These are phyloP conservation scores for Gautieria morchelliformis DNA, from an alignment of 768 basidiomycete genomes.

Conservation along the genomic window DNA sequence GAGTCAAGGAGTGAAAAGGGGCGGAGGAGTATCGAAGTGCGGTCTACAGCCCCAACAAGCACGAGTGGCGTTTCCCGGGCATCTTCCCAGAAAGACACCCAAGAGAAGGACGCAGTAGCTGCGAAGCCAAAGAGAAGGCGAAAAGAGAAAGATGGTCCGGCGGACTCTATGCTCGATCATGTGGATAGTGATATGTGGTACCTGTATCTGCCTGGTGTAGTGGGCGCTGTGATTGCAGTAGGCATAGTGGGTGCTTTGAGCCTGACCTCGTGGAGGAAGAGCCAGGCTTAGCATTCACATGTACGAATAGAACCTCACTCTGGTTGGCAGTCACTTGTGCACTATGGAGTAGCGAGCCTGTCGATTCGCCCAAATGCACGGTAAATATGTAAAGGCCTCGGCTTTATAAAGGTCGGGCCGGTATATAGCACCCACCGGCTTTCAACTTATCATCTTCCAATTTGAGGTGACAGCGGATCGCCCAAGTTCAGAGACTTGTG, in stretches of 20 bases:
- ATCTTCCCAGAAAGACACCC: not conserved
- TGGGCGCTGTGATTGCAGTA: constrained; percentile 78
- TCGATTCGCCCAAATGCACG: no score
- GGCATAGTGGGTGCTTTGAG: constrained; percentile 71
- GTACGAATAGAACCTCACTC: not conserved
- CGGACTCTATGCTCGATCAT: constrained; percentile 25
- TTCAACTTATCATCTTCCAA: no score
- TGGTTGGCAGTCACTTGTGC: not conserved
- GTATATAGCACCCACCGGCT: no score
- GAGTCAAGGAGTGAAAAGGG: constrained; percentile 6
- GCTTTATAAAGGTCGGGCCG: no score
- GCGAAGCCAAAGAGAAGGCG: constrained; percentile 32
- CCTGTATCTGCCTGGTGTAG: constrained; percentile 64
- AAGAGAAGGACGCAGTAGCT: constrained; percentile 2
- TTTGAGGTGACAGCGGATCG: no score
- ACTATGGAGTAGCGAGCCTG: not conserved
- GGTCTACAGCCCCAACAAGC: not conserved
- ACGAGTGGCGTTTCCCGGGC: not conserved
- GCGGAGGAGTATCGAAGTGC: constrained; percentile 14
- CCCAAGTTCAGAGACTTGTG: no score
- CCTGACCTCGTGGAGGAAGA: constrained; percentile 60
- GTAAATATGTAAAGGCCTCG: no score
- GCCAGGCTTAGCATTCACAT: constrained; percentile 26
- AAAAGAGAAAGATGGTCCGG: constrained; percentile 46
- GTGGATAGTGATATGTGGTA: constrained; percentile 66